Conservation (phyloP, 768 basidiomycete genomes). For the Jaapia argillacea region DNA sequence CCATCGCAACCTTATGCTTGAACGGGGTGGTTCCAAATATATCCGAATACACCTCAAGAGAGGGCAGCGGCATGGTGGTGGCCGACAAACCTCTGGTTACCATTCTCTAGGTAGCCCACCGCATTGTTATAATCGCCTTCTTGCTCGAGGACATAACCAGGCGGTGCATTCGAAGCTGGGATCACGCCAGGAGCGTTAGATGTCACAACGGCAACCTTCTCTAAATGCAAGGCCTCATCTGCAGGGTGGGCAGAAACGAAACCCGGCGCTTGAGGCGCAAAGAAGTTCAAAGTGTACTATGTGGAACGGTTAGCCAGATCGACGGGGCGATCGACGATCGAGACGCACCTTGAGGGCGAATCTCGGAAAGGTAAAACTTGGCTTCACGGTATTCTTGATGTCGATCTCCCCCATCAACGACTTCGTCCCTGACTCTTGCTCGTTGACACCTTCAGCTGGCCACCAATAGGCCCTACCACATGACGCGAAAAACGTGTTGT, state of each 20-base stretch:
- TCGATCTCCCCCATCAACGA: slow-evolving; percentile 41
- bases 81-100: slow-evolving; percentile 39
- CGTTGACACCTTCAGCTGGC: slow-evolving; percentile 25
- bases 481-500: slow-evolving; percentile 34
- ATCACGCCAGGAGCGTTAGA: slow-evolving; percentile 28
- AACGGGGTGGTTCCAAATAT: too few species aligned
- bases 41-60: too few species aligned
- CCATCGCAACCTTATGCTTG: too few species aligned
- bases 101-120: slow-evolving; percentile 43
- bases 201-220: slow-evolving; percentile 29
- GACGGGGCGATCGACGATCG: neutral
- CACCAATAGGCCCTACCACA: slow-evolving; percentile 41
- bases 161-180: slow-evolving; percentile 37
- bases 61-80: too few species aligned
- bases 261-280: slow-evolving; percentile 32
- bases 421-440: slow-evolving; percentile 13
- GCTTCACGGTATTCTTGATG: slow-evolving; percentile 33
- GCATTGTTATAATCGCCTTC: slow-evolving; percentile 40
- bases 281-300: slow-evolving; percentile 36
- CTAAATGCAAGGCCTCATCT: slow-evolving; percentile 24
- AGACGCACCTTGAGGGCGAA: slow-evolving; percentile 37
- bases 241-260: slow-evolving; percentile 21
- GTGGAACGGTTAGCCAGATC: neutral
- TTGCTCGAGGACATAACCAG: slow-evolving; percentile 34
- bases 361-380: slow-evolving; percentile 30